Evolutionary conservation across 1,284 basidiomycete genomes (phyloP).

Genomic region (Apiotrichum sp.): DNA sequence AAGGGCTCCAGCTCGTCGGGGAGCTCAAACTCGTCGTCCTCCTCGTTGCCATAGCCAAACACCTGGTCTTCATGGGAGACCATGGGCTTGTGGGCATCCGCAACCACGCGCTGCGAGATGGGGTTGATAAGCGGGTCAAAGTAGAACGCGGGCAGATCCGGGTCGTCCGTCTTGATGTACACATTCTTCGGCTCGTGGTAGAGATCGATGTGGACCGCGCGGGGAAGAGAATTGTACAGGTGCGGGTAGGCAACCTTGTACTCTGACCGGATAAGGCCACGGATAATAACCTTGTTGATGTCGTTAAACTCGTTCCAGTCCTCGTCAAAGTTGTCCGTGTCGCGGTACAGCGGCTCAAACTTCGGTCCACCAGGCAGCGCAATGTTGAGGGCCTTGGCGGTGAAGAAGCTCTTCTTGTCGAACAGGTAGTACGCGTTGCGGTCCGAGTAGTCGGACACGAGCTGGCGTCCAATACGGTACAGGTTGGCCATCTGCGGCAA

Average conservation of each 20-base stretch:
- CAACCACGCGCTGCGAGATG: conserved; percentile 78
- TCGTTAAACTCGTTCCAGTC: conserved; percentile 99
- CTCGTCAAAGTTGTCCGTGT: conserved; percentile 96
- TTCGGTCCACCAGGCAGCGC: conserved; percentile 98
- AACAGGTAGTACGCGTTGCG: conserved; percentile 87
- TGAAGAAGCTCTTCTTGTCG: conserved; percentile 97
- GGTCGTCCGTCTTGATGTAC: conserved; percentile 97
- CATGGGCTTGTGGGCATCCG: conserved; percentile 72
- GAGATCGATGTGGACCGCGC: conserved; percentile 82
- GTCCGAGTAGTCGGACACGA: conserved; percentile 88
- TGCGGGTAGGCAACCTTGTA: conserved; percentile 99
- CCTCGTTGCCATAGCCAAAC: conserved; percentile 75
- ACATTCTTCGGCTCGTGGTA: conserved; percentile 97
- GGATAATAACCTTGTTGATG: conserved; percentile 99
- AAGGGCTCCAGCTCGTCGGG: conserved; percentile 79
- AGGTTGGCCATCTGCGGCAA: conserved; percentile 94
- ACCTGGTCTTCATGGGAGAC: conserved; percentile 85
- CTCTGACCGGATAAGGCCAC: conserved; percentile 96
- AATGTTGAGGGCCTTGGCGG: conserved; percentile 95
- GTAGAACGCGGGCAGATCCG: conserved; percentile 98
- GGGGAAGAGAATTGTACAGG: conserved; percentile 95
- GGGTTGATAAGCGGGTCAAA: conserved; percentile 98
- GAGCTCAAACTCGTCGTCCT: conserved; percentile 75
- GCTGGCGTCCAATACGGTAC: conserved; percentile 88
- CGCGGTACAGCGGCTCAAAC: conserved; percentile 84